Conservation (phyloP, 2,329 filamentous ascomycete genomes). For the Hymenoscyphus albidus region DNA sequence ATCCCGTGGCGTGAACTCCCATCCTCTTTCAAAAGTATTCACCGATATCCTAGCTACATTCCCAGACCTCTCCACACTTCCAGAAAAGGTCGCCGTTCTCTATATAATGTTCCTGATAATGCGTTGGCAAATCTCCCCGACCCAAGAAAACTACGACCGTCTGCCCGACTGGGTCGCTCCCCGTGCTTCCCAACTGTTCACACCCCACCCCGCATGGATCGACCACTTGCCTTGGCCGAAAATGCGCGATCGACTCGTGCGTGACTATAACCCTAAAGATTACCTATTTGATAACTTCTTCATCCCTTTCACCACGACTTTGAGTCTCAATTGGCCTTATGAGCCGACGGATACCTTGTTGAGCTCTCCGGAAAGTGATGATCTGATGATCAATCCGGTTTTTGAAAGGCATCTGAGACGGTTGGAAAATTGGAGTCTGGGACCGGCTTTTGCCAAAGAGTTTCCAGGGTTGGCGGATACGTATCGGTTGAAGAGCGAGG, state of each 20-base stretch:
- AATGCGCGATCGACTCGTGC: slow-evolving; percentile 66
- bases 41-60: slow-evolving; percentile 84
- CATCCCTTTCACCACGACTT: slow-evolving; percentile 71
- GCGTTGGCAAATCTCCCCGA: slow-evolving; percentile 80
- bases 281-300: slow-evolving; percentile 79
- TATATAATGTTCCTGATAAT: slow-evolving; percentile 86
- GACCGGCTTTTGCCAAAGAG: slow-evolving; percentile 60
- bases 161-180: slow-evolving; percentile 72
- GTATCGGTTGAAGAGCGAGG: slow-evolving; percentile 34
- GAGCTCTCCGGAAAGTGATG: slow-evolving; percentile 51
- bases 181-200: slow-evolving; percentile 59
- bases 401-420: slow-evolving; percentile 77
- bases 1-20: slow-evolving; percentile 55
- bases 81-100: slow-evolving; percentile 76
- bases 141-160: slow-evolving; percentile 72
- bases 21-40: slow-evolving; percentile 79
- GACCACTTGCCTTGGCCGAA: slow-evolving; percentile 77
- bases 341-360: slow-evolving; percentile 67
- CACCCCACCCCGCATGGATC: slow-evolving; percentile 73
- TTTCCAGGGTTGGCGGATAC: slow-evolving; percentile 56
- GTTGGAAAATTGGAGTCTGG: slow-evolving; percentile 78
- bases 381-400: slow-evolving; percentile 77
- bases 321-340: slow-evolving; percentile 83
- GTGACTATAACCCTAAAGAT: slow-evolving; percentile 43
- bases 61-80: slow-evolving; percentile 70